These are phyloP conservation scores for Plantago ovata DNA, from an alignment of 257 asterid species.

Conservation along the genomic window DNA sequence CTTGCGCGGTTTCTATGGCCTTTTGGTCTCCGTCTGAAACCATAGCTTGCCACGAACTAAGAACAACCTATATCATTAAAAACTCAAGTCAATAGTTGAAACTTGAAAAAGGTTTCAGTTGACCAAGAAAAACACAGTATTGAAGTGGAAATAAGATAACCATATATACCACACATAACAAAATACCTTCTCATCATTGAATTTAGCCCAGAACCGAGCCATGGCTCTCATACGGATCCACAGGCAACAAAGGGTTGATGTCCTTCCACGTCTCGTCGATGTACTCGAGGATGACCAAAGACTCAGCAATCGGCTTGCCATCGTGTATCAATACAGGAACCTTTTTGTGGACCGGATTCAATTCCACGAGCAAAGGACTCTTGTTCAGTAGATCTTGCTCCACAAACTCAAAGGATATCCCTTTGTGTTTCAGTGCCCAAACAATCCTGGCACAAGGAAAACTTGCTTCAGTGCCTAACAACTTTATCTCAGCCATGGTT, in stretches of 20 bases:
- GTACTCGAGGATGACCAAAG: conserved; percentile 40
- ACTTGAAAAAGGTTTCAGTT: background rate
- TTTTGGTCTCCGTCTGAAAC: conserved; percentile 29
- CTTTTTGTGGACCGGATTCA: conserved; percentile 45
- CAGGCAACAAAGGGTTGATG: conserved; percentile 28
- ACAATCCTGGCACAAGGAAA: conserved; percentile 33
- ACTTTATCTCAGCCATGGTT: conserved; percentile 32
- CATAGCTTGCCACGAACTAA: conserved; percentile 29
- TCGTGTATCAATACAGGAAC: conserved; percentile 47
- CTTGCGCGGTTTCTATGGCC: conserved; percentile 32
- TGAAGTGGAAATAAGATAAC: too few species aligned
- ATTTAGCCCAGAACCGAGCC: conserved; percentile 53
- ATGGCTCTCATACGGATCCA: conserved; percentile 39
- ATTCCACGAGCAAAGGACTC: conserved; percentile 36
- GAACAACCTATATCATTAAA: conserved; percentile 21
- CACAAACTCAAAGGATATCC: conserved; percentile 27
- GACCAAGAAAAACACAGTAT: too few species aligned
- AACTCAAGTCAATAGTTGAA: background rate
- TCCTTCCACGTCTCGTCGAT: conserved; percentile 42
- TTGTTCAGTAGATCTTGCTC: conserved; percentile 38
- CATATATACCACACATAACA: background rate
- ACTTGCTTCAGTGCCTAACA: conserved; percentile 32
- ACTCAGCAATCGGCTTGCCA: conserved; percentile 29
- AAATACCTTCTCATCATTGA: conserved; percentile 44
- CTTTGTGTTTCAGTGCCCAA: conserved; percentile 46